phyloP scores from a whole-genome alignment of 2,329 filamentous ascomycete species.

The Trichophyton rubrum region DNA sequence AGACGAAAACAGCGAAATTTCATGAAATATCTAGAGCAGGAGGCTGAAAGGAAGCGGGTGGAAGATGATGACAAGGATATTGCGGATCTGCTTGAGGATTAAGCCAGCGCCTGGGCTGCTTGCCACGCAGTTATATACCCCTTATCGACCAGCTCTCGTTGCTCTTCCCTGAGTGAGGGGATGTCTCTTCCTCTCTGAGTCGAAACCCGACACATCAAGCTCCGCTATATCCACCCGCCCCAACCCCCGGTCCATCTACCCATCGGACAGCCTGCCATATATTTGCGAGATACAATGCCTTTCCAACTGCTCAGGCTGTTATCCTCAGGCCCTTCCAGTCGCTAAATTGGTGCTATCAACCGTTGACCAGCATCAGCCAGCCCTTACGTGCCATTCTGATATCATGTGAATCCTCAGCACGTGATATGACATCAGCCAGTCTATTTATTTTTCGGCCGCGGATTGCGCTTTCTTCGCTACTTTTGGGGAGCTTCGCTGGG shows the following conservation, averaged over 20 bases:
- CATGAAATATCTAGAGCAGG: constrained; percentile 52
- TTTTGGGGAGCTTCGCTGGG: not conserved
- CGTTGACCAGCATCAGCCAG: no score
- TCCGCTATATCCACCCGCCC: no score
- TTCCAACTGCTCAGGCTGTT: not conserved
- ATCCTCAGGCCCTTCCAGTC: no score
- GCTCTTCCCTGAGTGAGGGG: no score
- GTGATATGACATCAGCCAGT: not conserved
- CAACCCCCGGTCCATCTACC: no score
- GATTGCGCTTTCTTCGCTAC: not conserved
- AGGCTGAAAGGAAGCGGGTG: constrained; percentile 49
- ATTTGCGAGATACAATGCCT: not conserved
- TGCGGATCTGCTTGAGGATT: constrained; percentile 54
- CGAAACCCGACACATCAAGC: no score
- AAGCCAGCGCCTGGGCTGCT: constrained; percentile 13
- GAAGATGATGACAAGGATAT: constrained; percentile 65
- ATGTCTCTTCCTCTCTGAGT: not conserved
- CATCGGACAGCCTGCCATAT: no score
- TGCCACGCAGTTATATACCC: not conserved
- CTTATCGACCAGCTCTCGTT: not conserved
- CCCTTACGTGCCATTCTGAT: not conserved
- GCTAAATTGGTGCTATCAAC: no score
- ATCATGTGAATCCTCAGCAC: not conserved
- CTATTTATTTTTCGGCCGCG: not conserved
- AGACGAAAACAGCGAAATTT: constrained; percentile 55